These are phyloP conservation scores for Fonsecaea pedrosoi DNA, from an alignment of 2,329 filamentous ascomycete species.

Conservation along the genomic window DNA sequence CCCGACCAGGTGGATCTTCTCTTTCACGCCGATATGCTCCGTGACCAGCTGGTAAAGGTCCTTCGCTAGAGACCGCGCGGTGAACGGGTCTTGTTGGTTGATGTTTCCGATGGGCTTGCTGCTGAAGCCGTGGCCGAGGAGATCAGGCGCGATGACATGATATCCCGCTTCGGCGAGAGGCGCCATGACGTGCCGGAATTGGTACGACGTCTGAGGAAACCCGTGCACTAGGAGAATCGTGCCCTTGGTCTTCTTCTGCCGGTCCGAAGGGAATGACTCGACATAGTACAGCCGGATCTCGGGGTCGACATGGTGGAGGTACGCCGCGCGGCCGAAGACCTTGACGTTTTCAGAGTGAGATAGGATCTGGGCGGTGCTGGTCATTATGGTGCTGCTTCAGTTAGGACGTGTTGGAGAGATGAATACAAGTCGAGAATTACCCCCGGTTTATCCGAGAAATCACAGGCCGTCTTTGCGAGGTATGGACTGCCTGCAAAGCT, in stretches of 20 bases:
- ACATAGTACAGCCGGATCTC: not conserved
- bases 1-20: conserved; percentile 44
- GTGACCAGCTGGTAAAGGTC: conserved; percentile 48
- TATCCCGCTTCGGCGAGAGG: conserved; percentile 41
- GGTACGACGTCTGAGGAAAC: not conserved
- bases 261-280: not conserved
- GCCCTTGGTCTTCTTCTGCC: not conserved
- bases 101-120: conserved; percentile 27
- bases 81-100: conserved; percentile 45
- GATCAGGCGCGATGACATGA: conserved; percentile 45
- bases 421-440: not conserved
- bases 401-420: not conserved
- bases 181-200: not conserved
- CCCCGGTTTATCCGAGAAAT: not conserved
- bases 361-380: not conserved
- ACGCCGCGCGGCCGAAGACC: not conserved
- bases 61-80: conserved; percentile 51
- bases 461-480: not conserved
- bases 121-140: conserved; percentile 37
- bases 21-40: conserved; percentile 39
- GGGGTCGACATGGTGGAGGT: not conserved
- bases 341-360: not conserved
- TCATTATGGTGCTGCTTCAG: not conserved
- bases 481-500: not conserved
- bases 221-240: not conserved